These are phyloP conservation scores for Saksenaea vasiformis DNA, from an alignment of 371 early-diverging fungal species.

Conservation along the genomic window DNA sequence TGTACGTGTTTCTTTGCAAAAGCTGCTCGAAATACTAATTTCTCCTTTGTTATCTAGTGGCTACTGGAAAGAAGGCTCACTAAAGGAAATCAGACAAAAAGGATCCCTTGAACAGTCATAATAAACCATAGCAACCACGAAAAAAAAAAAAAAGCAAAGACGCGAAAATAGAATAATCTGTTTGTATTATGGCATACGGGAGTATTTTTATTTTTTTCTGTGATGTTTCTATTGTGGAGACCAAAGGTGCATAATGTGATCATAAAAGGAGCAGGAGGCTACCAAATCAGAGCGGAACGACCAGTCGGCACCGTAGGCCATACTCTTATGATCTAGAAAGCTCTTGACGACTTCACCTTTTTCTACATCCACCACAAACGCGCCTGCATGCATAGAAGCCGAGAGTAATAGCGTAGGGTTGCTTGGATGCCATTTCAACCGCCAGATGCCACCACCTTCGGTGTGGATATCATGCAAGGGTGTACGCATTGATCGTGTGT, in stretches of 20 bases:
- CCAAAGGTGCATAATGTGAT: conserved; percentile 88
- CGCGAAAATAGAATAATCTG: background rate
- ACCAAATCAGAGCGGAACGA: conserved; percentile 60
- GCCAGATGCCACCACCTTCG: conserved; percentile 90
- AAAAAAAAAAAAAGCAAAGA: background rate
- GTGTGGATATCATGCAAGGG: conserved; percentile 70
- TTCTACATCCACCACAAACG: conserved; percentile 40
- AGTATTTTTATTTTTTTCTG: background rate
- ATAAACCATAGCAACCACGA: background rate
- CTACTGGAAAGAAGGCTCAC: conserved; percentile 58
- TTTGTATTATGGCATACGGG: background rate
- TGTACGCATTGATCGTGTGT: conserved; percentile 76
- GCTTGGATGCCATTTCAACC: conserved; percentile 91
- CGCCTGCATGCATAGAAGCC: conserved; percentile 85
- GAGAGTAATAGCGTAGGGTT: conserved; percentile 65
- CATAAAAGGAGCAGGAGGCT: conserved; percentile 93
- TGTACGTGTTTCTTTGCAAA: conserved; percentile 30
- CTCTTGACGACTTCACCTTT: conserved; percentile 15
- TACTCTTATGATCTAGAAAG: conserved; percentile 78
- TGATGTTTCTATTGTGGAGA: conserved; percentile 13
- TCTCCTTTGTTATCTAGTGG: conserved; percentile 30
- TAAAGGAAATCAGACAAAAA: conserved; percentile 19
- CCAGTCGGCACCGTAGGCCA: conserved; percentile 96
- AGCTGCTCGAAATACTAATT: background rate
- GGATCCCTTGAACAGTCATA: background rate